Percentiles rank a stretch among this genome's conserved stretches.
Conservation (phyloP, 2,329 filamentous ascomycete genomes). For the Neonectria faginata region DNA sequence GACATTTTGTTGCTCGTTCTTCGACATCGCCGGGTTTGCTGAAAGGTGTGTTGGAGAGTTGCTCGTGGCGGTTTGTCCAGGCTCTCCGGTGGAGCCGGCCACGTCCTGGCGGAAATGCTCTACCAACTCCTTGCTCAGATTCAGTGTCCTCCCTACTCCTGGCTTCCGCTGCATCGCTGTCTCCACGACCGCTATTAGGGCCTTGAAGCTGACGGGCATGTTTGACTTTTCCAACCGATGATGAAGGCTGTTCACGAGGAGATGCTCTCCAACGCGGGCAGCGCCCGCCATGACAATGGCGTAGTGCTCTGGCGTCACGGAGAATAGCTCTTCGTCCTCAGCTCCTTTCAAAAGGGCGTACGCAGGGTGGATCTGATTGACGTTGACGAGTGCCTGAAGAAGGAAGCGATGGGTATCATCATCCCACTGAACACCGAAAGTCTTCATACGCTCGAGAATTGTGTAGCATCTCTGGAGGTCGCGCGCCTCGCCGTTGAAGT, state of each 20-base stretch:
- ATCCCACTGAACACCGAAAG: constrained; percentile 60
- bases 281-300: constrained; percentile 65
- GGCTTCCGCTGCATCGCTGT: constrained; percentile 43
- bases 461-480: constrained; percentile 62
- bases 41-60: constrained; percentile 10
- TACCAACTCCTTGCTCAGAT: constrained; percentile 47
- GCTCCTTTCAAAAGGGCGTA: constrained; percentile 61
- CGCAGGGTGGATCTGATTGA: constrained; percentile 63
- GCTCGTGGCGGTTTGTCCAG: background rate
- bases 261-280: constrained; percentile 58
- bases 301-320: constrained; percentile 62
- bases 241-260: constrained; percentile 56
- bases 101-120: constrained; percentile 44
- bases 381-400: constrained; percentile 61
- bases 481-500: constrained; percentile 74
- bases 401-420: constrained; percentile 63
- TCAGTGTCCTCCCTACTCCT: constrained; percentile 39
- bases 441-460: constrained; percentile 62
- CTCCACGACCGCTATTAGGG: constrained; percentile 57
- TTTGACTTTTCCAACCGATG: constrained; percentile 57
- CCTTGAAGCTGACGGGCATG: constrained; percentile 57
- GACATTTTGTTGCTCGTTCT: constrained; percentile 45
- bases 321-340: constrained; percentile 57
- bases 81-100: constrained; percentile 19
- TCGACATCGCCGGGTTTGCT: constrained; percentile 39